Evolutionary conservation across 2,329 filamentous ascomycete genomes (phyloP), one percentile per base, ranked within the genome.

Genomic region (Elsinoe arachidis): DNA sequence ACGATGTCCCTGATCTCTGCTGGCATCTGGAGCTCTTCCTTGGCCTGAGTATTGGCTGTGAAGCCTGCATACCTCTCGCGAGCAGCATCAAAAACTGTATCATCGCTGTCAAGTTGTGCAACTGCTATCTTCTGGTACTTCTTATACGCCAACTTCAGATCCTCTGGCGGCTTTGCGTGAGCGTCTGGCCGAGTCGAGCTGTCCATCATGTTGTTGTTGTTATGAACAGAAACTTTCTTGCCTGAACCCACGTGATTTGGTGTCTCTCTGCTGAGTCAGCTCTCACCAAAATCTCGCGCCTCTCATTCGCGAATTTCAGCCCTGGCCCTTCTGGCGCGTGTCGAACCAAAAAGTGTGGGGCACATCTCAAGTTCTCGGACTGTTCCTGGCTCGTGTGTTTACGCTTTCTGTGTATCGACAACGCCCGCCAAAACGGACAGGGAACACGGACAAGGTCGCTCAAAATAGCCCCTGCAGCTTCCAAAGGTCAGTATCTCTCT

Each of bases 81-180:
- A 19, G 66, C 59, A 59, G 77, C 70, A 12, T 75, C 64, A 37
- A 73, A 68, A 64, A 86, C 68, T 71, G 71, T 68, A 72, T 70
- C 60, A 67, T 69, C 65, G 61, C 88, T 79, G 14, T 79, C 75
- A 17, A 78, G 72, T 62, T 83, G 79, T 9, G 73, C 59, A 12
- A 53, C 33, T 35, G 53, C 34, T 14, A 49, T 34, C 61, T 80
- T 85, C 21, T 86, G 83, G 64, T 86, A 89, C 41, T 74, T 74
- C 70, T 96, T 96, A 81, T 90, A 96, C 56, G 83, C 74, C 46
- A 79, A 74, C 60, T 85, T 83, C 63, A 96, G 76, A 52, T 76
- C 71, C 11, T 84, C 81, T 2, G 90, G 88, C 1, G 90, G 88
- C 64, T 85, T 84, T 70, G 90, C 83, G 69, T 92, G 83, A 26